Evolutionary conservation across 163 green algal genomes (phyloP).

Genomic region (Scenedesmus sp.): DNA sequence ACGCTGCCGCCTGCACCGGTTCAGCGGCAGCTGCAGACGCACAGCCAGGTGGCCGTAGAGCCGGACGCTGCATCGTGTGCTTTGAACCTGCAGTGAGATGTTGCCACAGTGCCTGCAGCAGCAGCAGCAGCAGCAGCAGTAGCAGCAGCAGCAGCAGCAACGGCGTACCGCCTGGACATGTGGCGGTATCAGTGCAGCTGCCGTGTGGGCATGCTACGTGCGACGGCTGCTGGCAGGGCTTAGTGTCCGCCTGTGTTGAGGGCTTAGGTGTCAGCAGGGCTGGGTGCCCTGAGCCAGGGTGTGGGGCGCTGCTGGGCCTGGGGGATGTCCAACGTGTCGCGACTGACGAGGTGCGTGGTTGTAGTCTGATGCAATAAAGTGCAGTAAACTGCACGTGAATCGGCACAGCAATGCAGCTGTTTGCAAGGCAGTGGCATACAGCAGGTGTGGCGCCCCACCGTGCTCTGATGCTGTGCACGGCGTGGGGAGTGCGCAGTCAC

Average conservation of each 20-base stretch:
- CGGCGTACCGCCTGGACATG: neutral
- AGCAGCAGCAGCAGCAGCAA: neutral
- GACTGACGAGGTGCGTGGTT: neutral
- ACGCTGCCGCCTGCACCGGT: neutral
- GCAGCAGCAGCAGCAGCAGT: neutral
- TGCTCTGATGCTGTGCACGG: too few relatives aligned
- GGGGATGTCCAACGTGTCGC: slow-evolving; percentile 3
- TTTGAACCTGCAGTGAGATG: neutral
- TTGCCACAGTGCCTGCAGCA: neutral
- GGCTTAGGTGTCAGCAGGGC: slow-evolving; percentile 5
- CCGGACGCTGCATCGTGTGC: neutral
- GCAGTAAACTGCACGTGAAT: too few relatives aligned
- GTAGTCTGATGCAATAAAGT: too few relatives aligned
- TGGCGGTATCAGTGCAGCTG: slow-evolving; percentile 8
- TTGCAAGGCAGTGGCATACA: too few relatives aligned
- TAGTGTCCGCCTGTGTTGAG: slow-evolving; percentile 24
- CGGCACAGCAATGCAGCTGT: too few relatives aligned
- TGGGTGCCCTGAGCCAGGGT: neutral
- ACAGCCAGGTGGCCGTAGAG: neutral
- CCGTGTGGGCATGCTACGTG: slow-evolving; percentile 26
- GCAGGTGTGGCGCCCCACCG: too few relatives aligned
- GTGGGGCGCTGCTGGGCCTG: slow-evolving; percentile 5
- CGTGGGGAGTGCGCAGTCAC: too few relatives aligned
- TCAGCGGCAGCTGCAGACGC: neutral
- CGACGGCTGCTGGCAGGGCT: slow-evolving; percentile 40